Percentiles rank a stretch among this genome's conserved stretches.
phyloP scores from a whole-genome alignment of 148 eudicot species.

The Beta vulgaris region DNA sequence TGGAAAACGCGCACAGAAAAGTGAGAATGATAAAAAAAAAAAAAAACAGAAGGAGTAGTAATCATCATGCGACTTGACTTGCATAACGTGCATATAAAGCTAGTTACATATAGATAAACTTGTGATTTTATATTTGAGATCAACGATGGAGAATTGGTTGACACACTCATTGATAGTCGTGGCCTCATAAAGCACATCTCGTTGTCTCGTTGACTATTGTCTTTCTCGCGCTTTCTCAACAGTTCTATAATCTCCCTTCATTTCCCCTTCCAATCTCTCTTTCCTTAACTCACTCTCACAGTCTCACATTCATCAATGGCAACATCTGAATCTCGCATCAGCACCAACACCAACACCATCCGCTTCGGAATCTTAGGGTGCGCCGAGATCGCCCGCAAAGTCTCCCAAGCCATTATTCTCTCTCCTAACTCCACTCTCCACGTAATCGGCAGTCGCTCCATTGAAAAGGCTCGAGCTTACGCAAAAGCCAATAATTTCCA shows the following conservation, averaged over 20 bases:
- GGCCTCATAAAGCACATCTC: no score
- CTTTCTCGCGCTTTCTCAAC: neutral
- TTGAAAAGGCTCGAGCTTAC: conserved; percentile 49
- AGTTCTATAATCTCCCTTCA: neutral
- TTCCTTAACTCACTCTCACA: neutral
- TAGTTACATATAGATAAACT: no score
- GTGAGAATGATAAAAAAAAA: no score
- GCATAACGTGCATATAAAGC: no score
- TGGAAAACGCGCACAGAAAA: no score
- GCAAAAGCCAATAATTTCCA: conserved; percentile 47
- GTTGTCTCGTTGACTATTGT: no score
- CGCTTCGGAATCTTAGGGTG: conserved; percentile 70
- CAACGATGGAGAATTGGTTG: no score
- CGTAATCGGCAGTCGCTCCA: conserved; percentile 69
- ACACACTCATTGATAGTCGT: no score
- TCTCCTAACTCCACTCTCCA: conserved; percentile 46
- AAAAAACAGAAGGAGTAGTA: no score
- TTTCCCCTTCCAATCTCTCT: neutral
- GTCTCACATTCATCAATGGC: conserved; percentile 27
- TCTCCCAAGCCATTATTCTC: conserved; percentile 55
- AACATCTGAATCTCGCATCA: conserved; percentile 1
- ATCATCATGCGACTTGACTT: no score
- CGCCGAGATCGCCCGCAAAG: conserved; percentile 70
- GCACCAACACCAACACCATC: conserved; percentile 11
- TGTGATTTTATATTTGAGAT: no score